Base-by-base conservation (phyloP, 257 asterid species). In the Verbascum thapsus region DNA sequence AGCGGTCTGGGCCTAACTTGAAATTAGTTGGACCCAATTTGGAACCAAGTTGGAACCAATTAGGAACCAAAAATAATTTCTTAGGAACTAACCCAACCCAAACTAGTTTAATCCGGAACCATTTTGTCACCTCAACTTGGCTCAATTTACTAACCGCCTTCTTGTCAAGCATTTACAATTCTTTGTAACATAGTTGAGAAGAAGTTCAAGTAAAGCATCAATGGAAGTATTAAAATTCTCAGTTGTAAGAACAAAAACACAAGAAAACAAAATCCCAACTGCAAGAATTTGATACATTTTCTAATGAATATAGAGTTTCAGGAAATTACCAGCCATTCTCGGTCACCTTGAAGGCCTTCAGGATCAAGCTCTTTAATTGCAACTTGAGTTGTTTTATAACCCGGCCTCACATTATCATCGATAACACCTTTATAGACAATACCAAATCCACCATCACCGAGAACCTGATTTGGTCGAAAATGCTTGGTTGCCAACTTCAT, bases 401-500 rank as follows among this genome's bases (percentile, higher is more conserved):
- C 94, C 6, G 80, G 72, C 75, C 94, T 81, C 70, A 89, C 88
- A 54, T 65, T 65, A 45, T 78, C 94, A 63, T 87, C 94, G 45
- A 92, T 69, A n/a, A 89, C 83, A 68, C 97, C 98, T 81, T 85
- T 89, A 66, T 89, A 92, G 43, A 92, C 97, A 12, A 80, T 75
- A 51, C 98, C 97, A 62, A 92, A 92, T 13, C 98, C 98, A 64
- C 98, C 97, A 72, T 82, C 89, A 23, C 98, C 97, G 10, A 92
- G 97, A 47, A 89, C 94, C 53, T 86, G 94, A 83, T 86, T 77
- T 9, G 89, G 96, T 16, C 94, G 82, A 61, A 92, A 92, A 66
- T 81, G 83, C 76, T 89, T 92, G 11, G 99, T 92, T 0, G 96
- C 96, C 85, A 89, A 61, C 67, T 79, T 82, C 99, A 89, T 92